Conservation (phyloP, 2,329 filamentous ascomycete genomes). For the Fusarium lateritium region DNA sequence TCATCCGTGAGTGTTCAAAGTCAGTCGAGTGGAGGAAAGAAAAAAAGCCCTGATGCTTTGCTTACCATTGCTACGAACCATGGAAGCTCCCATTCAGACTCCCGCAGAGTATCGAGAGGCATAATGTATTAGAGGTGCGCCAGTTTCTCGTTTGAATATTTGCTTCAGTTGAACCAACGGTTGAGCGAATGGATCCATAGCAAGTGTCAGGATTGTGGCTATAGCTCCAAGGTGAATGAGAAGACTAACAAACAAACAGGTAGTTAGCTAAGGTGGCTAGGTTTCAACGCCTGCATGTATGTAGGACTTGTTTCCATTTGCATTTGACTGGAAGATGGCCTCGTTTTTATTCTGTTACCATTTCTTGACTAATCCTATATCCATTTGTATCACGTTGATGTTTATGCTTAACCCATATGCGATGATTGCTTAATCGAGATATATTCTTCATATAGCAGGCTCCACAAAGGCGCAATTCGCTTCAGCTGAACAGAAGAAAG, state of each 20-base stretch:
- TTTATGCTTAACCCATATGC: too few species aligned
- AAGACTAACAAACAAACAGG: neutral
- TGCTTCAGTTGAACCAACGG: conserved; percentile 29
- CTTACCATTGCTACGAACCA: neutral
- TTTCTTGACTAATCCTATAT: too few species aligned
- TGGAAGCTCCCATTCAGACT: neutral
- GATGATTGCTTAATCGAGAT: too few species aligned
- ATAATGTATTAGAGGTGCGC: conserved; percentile 7
- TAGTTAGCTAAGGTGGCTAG: neutral
- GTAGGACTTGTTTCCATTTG: too few species aligned
- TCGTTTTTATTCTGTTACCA: too few species aligned
- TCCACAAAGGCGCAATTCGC: too few species aligned
- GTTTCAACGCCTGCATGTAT: too few species aligned
- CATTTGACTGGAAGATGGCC: too few species aligned
- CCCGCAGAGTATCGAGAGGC: conserved; percentile 25
- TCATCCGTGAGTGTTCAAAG: conserved; percentile 4
- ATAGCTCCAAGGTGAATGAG: conserved; percentile 32
- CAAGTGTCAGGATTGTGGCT: conserved; percentile 30
- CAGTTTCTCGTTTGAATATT: neutral
- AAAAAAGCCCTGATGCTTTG: neutral
- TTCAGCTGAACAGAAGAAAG: too few species aligned
- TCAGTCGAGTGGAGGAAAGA: neutral
- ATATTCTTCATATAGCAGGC: too few species aligned
- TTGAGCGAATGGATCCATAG: conserved; percentile 35
- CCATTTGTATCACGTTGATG: too few species aligned